Evolutionary conservation across 2,329 filamentous ascomycete genomes (phyloP), one percentile per base, ranked within the genome.

Genomic region (Alternaria postmessia): DNA sequence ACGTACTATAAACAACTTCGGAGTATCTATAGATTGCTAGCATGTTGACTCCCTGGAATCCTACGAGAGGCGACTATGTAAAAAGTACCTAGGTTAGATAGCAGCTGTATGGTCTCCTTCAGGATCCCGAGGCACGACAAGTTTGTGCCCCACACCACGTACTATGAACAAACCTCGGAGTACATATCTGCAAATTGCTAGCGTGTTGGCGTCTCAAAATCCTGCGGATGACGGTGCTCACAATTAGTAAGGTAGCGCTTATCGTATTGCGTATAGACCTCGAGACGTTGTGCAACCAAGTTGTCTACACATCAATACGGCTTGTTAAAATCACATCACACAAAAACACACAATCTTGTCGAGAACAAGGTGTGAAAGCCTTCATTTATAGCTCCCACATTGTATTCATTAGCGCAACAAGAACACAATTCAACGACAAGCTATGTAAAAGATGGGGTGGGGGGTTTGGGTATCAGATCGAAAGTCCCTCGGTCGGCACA

Each of bases 391-490:
- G 42, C 54, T 52, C 18, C 54, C 44, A 54, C 52, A 43, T 57
- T 20, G 52, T 54, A 56, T 52, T 47, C 38, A 30, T 41, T 53
- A 56, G 51, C 44, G 12, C 32, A 16, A 12, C 44, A 66, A 59
- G 34, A 59, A 43, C 24, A 39, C 18, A 41, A 32, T 47, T 18
- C 34, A 47, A 55, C 57, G 61, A 60, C 32, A 66, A 41, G 46
- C 51, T 64, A 60, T 39, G 54, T 51, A 54, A 58, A 48, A 43
- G 12, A 12, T 16, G n/a, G 7, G 14, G 42, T n/a, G 22, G 57
- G 59, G 70, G 69, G n/a, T 38, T 38, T 38, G 34, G 73, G 73
- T 75, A 75, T 75, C 73, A 75, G 66, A 68, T 71, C 63, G 64
- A 68, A 68, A 57, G 16, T n/a, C 34, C 34, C 34, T 54, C 61